Evolutionary conservation across 768 basidiomycete species (phyloP).

Genomic region (Leucocoprinus leucothites): DNA sequence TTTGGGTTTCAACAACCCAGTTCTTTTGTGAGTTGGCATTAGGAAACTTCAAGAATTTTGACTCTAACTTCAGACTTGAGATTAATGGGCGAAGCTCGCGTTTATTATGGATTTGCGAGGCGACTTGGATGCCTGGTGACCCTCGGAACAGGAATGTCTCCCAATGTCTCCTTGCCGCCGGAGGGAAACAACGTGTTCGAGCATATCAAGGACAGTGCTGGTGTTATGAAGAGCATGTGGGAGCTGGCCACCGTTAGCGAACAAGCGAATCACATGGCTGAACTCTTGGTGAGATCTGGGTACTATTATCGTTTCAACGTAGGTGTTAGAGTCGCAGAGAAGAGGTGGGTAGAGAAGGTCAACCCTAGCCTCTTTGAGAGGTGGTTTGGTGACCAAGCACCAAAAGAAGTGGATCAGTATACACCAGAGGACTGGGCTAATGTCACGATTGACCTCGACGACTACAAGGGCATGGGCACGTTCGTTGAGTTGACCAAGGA

Average conservation of each 20-base stretch:
- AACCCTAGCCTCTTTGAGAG: slow-evolving; percentile 14
- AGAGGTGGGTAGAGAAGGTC: slow-evolving; percentile 20
- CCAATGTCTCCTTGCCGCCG: slow-evolving; percentile 17
- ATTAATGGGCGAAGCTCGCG: slow-evolving; percentile 23
- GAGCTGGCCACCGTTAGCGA: slow-evolving; percentile 18
- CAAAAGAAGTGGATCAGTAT: slow-evolving; percentile 14
- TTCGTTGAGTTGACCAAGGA: slow-evolving; percentile 15
- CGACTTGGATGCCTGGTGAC: slow-evolving; percentile 20
- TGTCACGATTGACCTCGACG: slow-evolving; percentile 17
- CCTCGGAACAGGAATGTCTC: slow-evolving; percentile 24
- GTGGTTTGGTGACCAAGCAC: slow-evolving; percentile 14
- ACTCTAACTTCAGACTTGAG: too few species aligned
- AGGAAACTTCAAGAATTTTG: too few species aligned
- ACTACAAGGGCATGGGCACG: slow-evolving; percentile 17
- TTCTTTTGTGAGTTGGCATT: slow-evolving; percentile 21
- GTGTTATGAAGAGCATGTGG: slow-evolving; percentile 15
- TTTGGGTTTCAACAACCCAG: slow-evolving; percentile 28
- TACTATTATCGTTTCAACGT: slow-evolving; percentile 24
- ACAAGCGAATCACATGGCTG: slow-evolving; percentile 17
- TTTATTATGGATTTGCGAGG: slow-evolving; percentile 21
- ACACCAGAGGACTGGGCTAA: slow-evolving; percentile 22
- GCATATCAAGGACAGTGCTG: slow-evolving; percentile 10
- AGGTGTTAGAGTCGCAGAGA: slow-evolving; percentile 20
- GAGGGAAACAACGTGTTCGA: slow-evolving; percentile 12
- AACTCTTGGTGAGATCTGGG: slow-evolving; percentile 14